Evolutionary conservation across 257 asterid species (phyloP).

Genomic region (Schizonepeta tenuifolia): DNA sequence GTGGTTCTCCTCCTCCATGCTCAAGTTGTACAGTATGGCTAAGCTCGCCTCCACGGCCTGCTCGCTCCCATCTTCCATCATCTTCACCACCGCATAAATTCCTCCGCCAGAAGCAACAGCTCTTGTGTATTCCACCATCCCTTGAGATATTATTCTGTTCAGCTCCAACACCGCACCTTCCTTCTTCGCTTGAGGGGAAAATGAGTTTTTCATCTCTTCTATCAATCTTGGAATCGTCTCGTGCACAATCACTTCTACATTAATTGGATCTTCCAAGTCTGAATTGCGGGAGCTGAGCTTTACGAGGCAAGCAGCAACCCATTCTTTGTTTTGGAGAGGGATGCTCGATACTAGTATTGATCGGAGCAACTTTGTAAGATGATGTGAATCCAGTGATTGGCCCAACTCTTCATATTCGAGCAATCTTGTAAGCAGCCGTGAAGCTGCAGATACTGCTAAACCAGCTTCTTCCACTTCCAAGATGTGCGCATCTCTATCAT

Average conservation of each 20-base stretch:
- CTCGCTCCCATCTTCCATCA: constrained; percentile 61
- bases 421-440: constrained; percentile 63
- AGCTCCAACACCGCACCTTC: constrained; percentile 81
- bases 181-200: constrained; percentile 49
- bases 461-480: constrained; percentile 80
- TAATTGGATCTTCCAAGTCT: constrained; percentile 51
- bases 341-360: constrained; percentile 54
- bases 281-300: constrained; percentile 52
- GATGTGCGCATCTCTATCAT: constrained; percentile 44
- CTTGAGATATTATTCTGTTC: constrained; percentile 69
- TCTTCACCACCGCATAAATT: constrained; percentile 64
- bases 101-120: constrained; percentile 69
- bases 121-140: constrained; percentile 57
- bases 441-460: constrained; percentile 67
- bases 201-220: constrained; percentile 56
- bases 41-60: constrained; percentile 68
- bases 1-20: constrained; percentile 85
- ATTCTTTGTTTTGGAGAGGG: constrained; percentile 66
- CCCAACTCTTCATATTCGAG: constrained; percentile 54
- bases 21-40: constrained; percentile 63
- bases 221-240: constrained; percentile 81
- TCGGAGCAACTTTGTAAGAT: constrained; percentile 59
- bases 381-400: constrained; percentile 34
- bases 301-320: constrained; percentile 84
- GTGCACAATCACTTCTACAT: constrained; percentile 64